phyloP scores from a whole-genome alignment of 2,329 filamentous ascomycete genomes.

The Fusarium stilboides region DNA sequence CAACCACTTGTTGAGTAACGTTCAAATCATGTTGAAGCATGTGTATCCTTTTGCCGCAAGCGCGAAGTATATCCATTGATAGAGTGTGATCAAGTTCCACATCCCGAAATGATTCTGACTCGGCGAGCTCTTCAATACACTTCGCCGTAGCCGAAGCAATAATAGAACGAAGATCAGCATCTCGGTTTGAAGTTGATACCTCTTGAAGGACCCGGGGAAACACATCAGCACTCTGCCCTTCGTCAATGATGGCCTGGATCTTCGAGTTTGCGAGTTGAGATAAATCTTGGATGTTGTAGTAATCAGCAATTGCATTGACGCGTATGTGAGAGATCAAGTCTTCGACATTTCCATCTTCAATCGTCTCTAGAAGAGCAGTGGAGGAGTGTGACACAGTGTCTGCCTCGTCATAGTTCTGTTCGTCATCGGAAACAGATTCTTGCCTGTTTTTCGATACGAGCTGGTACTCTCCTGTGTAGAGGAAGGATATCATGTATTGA shows the following conservation, averaged over 20 bases:
- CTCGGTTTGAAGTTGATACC: neutral
- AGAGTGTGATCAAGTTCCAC: neutral
- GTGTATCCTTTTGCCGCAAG: accelerated
- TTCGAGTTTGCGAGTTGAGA: neutral
- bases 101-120: neutral
- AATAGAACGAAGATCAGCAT: accelerated
- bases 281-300: slow-evolving; percentile 1
- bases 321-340: neutral
- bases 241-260: neutral
- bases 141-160: neutral
- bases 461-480: slow-evolving; percentile 2
- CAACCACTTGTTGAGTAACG: neutral
- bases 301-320: slow-evolving; percentile 12
- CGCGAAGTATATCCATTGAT: accelerated
- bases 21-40: neutral
- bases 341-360: neutral
- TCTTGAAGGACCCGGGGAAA: neutral
- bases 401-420: accelerated
- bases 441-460: neutral
- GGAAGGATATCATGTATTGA: neutral
- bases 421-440: accelerated
- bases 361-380: accelerated
- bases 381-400: accelerated
- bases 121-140: neutral
- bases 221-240: accelerated